These are phyloP conservation scores for Botryotinia calthae DNA, from an alignment of 2,329 filamentous ascomycete genomes.

Conservation along the genomic window DNA sequence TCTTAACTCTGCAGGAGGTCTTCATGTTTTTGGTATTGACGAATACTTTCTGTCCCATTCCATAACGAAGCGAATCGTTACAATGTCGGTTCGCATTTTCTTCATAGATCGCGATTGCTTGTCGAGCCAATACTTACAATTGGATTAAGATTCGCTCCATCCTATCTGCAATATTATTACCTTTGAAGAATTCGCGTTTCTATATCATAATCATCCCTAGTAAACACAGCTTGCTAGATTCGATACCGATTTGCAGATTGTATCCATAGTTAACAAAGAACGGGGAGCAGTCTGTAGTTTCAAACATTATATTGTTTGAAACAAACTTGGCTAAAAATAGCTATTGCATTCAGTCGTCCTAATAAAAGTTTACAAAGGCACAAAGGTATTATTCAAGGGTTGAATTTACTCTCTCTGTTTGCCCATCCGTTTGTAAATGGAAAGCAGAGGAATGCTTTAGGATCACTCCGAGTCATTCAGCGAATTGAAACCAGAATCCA, in stretches of 20 bases:
- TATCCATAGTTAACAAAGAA: background rate
- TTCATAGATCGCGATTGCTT: background rate
- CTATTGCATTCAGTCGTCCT: background rate
- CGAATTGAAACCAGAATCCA: too few species aligned
- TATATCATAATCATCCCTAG: background rate
- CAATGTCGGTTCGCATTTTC: background rate
- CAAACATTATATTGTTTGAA: background rate
- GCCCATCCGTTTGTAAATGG: background rate
- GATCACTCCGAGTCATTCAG: accelerated
- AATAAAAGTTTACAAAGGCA: too few species aligned
- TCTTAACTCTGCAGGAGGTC: too few species aligned
- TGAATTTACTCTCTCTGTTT: background rate
- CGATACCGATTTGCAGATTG: background rate
- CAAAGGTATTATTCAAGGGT: background rate
- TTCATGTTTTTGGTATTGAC: too few species aligned
- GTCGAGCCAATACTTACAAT: background rate
- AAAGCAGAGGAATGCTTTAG: too few species aligned
- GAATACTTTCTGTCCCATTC: too few species aligned
- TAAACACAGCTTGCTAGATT: background rate
- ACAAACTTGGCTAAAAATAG: background rate
- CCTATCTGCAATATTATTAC: too few species aligned
- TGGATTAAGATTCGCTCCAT: background rate
- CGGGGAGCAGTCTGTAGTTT: background rate
- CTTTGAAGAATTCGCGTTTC: background rate
- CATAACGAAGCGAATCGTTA: background rate